A percentile compares a stretch with the other conserved stretches of the same genome.
Conservation (phyloP, 2,329 filamentous ascomycete genomes). For the Fusarium devonianum region DNA sequence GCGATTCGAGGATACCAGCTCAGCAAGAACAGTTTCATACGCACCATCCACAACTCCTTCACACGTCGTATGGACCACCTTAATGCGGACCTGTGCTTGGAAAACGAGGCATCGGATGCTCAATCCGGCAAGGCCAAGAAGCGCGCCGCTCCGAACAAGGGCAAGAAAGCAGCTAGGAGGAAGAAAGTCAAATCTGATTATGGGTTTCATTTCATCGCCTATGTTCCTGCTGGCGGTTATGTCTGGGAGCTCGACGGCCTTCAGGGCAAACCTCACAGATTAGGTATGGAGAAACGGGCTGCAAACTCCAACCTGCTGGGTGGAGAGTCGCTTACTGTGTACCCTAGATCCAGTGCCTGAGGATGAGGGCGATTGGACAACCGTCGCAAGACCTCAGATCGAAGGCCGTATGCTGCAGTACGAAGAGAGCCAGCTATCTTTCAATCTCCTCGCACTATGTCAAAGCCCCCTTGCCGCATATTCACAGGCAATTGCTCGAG, state of each 20-base stretch:
- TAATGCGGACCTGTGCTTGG: conserved; percentile 70
- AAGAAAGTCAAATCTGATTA: conserved; percentile 62
- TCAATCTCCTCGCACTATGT: conserved; percentile 79
- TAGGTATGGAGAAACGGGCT: conserved; percentile 41
- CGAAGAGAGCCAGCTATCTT: conserved; percentile 71
- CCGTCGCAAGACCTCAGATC: conserved; percentile 69
- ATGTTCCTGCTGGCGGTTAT: conserved; percentile 75
- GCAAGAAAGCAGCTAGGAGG: conserved; percentile 42
- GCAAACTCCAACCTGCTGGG: too few species aligned
- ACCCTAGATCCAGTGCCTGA: conserved; percentile 23
- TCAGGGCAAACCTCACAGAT: conserved; percentile 67
- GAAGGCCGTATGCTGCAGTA: conserved; percentile 71
- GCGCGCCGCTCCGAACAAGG: conserved; percentile 46
- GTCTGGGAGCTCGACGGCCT: conserved; percentile 93
- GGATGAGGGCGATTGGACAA: conserved; percentile 69
- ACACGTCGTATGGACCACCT: conserved; percentile 80
- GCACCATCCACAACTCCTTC: conserved; percentile 87
- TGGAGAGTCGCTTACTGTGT: conserved; percentile 21
- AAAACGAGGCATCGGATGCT: conserved; percentile 59
- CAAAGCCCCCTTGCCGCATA: conserved; percentile 66
- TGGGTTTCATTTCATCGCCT: conserved; percentile 88
- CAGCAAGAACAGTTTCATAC: conserved; percentile 77
- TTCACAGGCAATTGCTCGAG: conserved; percentile 54
- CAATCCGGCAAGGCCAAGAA: conserved; percentile 47
- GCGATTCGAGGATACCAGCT: conserved; percentile 79